phyloP scores from a whole-genome alignment of 768 basidiomycete genomes.

The Suillus spraguei region DNA sequence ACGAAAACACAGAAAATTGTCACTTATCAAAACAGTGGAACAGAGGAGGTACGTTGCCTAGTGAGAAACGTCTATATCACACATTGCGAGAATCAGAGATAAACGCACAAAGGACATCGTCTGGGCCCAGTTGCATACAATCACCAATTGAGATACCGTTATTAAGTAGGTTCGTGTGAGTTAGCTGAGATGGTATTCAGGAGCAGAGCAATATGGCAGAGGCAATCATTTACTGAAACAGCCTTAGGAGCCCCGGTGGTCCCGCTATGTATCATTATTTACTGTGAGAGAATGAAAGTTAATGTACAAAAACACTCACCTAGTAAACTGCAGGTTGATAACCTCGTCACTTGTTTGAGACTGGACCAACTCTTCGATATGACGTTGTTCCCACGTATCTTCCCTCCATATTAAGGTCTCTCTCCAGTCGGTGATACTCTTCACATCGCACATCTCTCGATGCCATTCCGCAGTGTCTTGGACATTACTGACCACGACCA shows the following conservation, averaged over 20 bases:
- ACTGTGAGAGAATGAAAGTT: slow-evolving; percentile 3
- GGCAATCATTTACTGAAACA: slow-evolving; percentile 59
- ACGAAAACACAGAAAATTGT: slow-evolving; percentile 8
- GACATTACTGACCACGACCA: slow-evolving; percentile 70
- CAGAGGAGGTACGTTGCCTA: slow-evolving; percentile 82
- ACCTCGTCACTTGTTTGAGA: slow-evolving; percentile 64
- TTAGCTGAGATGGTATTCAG: slow-evolving; percentile 48
- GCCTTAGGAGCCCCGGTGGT: slow-evolving; percentile 85
- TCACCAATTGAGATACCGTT: slow-evolving; percentile 72
- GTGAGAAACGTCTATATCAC: slow-evolving; percentile 9
- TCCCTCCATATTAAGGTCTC: slow-evolving; percentile 74
- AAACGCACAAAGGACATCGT: slow-evolving; percentile 69
- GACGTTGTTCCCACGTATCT: slow-evolving; percentile 42
- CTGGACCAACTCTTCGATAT: slow-evolving; percentile 44
- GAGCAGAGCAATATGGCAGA: not conserved
- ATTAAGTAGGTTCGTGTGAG: slow-evolving; percentile 79
- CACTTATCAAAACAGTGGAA: slow-evolving; percentile 92
- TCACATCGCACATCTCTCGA: slow-evolving; percentile 42
- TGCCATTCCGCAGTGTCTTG: slow-evolving; percentile 42
- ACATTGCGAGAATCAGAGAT: not conserved
- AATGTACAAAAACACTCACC: slow-evolving; percentile 41
- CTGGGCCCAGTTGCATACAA: slow-evolving; percentile 66
- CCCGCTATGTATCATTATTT: slow-evolving; percentile 47
- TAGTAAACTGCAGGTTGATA: slow-evolving; percentile 85
- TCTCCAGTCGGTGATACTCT: slow-evolving; percentile 66